Percentiles rank a stretch among this genome's conserved stretches.
Conservation (phyloP, 768 basidiomycete species). For the Rhodosporidiobolus odoratus region DNA sequence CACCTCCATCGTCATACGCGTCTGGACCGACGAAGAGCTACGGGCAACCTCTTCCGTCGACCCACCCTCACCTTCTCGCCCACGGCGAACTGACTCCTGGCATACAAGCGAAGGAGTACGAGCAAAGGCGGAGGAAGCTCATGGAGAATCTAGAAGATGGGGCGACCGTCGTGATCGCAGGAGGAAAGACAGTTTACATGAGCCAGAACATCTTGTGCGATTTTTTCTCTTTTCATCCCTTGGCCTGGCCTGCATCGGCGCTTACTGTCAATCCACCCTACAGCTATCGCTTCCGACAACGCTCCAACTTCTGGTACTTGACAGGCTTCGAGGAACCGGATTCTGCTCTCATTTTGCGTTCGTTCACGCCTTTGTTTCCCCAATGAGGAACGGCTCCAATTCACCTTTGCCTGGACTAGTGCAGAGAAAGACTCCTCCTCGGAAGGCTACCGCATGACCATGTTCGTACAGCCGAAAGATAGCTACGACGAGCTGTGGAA, state of each 20-base stretch:
- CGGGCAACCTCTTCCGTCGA: constrained; percentile 70
- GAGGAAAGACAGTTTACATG: constrained; percentile 80
- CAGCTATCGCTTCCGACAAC: constrained; percentile 93
- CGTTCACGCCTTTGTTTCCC: constrained; percentile 26
- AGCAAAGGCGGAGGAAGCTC: constrained; percentile 60
- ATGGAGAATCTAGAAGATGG: constrained; percentile 70
- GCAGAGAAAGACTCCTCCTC: constrained; percentile 49
- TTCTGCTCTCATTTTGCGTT: constrained; percentile 77
- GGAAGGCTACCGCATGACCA: constrained; percentile 75
- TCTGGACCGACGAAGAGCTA: constrained; percentile 46
- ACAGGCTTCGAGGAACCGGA: constrained; percentile 94
- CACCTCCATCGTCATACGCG: not conserved
- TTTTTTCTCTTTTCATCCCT: not conserved
- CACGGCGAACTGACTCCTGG: constrained; percentile 74
- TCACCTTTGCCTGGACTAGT: too few species aligned
- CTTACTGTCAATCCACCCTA: not conserved
- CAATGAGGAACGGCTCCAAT: too few species aligned
- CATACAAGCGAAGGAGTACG: constrained; percentile 71
- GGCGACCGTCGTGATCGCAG: constrained; percentile 67
- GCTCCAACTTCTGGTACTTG: constrained; percentile 88
- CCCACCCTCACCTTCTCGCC: constrained; percentile 75
- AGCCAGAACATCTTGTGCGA: constrained; percentile 60
- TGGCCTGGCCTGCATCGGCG: too few species aligned
- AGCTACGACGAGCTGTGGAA: constrained; percentile 82
- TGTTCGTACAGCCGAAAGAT: constrained; percentile 75